Conservation (phyloP, 1,139 yeast species). For the Yamadazyma dendronema region DNA sequence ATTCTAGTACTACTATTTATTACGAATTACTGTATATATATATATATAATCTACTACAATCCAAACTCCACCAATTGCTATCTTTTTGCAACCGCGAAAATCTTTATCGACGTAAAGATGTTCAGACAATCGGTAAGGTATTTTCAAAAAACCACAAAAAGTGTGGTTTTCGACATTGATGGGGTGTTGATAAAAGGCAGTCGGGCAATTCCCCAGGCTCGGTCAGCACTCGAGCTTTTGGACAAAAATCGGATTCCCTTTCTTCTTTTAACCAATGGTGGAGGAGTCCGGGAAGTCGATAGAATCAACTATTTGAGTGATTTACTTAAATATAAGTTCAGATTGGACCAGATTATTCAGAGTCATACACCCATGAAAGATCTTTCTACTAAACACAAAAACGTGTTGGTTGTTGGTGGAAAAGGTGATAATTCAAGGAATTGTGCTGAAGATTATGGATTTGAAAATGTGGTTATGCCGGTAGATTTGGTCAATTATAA, state of each 20-base stretch:
- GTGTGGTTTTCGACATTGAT: slow-evolving; percentile 56
- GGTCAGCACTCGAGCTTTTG: slow-evolving; percentile 58
- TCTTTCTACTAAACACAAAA: slow-evolving; percentile 47
- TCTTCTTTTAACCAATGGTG: slow-evolving; percentile 88
- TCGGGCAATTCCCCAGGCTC: slow-evolving; percentile 66
- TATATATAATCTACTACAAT: not conserved
- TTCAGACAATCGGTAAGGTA: slow-evolving; percentile 3
- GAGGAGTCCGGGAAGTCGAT: slow-evolving; percentile 70
- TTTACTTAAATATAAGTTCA: slow-evolving; percentile 49
- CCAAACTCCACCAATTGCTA: too few relatives aligned
- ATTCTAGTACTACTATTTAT: not conserved
- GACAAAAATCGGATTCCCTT: slow-evolving; percentile 66
- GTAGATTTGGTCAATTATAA: slow-evolving; percentile 61
- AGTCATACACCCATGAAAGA: slow-evolving; percentile 88
- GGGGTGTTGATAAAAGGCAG: slow-evolving; percentile 89
- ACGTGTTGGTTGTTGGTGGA: slow-evolving; percentile 85
- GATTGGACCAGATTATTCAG: slow-evolving; percentile 72
- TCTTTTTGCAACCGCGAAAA: not conserved
- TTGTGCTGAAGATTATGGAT: slow-evolving; percentile 81
- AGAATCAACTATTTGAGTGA: slow-evolving; percentile 58
- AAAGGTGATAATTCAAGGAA: slow-evolving; percentile 64
- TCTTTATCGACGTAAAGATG: too few relatives aligned
- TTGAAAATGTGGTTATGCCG: slow-evolving; percentile 72
- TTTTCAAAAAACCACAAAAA: slow-evolving; percentile 4
- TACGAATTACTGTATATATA: not conserved